These are phyloP conservation scores for Elaeis guineensis DNA, from an alignment of 176 grass and related monocot species.

Conservation along the genomic window DNA sequence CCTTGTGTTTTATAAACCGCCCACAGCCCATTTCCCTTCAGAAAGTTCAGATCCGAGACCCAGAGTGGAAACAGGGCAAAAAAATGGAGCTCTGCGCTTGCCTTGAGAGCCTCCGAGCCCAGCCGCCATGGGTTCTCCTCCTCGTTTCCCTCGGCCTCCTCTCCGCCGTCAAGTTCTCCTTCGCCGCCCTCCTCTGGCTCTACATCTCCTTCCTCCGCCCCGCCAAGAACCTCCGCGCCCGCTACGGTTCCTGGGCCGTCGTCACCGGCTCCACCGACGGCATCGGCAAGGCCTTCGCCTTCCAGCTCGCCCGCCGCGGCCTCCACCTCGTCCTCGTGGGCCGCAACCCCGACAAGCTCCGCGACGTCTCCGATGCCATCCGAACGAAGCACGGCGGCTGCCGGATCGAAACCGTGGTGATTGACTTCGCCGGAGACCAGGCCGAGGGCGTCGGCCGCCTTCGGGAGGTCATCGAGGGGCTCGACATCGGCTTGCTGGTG, in stretches of 20 bases:
- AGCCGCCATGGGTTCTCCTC: background rate
- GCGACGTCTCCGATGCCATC: slow-evolving; percentile 53
- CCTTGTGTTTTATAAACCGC: no score
- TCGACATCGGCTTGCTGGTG: slow-evolving; percentile 74
- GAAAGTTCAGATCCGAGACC: no score
- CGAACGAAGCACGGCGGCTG: slow-evolving; percentile 34
- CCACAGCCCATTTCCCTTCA: no score
- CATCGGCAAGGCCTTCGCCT: slow-evolving; percentile 71
- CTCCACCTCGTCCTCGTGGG: slow-evolving; percentile 79
- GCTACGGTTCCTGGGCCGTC: slow-evolving; percentile 82
- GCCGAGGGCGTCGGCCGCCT: slow-evolving; percentile 46
- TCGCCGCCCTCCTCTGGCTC: slow-evolving; percentile 52
- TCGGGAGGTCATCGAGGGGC: slow-evolving; percentile 44
- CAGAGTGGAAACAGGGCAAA: background rate
- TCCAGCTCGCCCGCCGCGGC: slow-evolving; percentile 52
- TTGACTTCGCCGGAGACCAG: slow-evolving; percentile 63
- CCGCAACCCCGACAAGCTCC: slow-evolving; percentile 64
- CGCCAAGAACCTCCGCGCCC: slow-evolving; percentile 63
- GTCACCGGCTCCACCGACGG: slow-evolving; percentile 84
- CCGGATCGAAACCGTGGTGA: slow-evolving; percentile 58
- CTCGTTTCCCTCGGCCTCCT: slow-evolving; percentile 46
- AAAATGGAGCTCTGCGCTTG: background rate
- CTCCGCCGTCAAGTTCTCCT: slow-evolving; percentile 23
- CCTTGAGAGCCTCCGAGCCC: background rate
- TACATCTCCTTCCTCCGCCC: slow-evolving; percentile 76